phyloP scores from a whole-genome alignment of 352 stramenopile genomes.

The Globisporangium takayamanum region DNA sequence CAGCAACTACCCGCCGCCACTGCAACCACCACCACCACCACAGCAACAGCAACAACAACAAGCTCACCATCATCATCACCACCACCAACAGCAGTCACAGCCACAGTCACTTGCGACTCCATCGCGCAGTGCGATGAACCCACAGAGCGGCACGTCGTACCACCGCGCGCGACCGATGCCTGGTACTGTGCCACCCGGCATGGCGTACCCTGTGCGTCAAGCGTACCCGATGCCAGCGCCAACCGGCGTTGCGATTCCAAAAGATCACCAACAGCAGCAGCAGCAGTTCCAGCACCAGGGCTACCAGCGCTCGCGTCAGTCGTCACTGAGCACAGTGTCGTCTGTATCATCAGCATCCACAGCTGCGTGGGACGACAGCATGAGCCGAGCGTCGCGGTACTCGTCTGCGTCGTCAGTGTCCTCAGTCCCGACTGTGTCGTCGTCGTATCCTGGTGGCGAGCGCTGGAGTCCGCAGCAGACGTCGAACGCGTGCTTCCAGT shows the following conservation, averaged over 20 bases:
- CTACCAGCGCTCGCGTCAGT: constrained; percentile 31
- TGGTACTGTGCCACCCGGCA: neutral
- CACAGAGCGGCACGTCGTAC: neutral
- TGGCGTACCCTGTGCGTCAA: constrained; percentile 7
- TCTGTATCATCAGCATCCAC: constrained; percentile 7
- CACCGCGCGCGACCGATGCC: constrained; percentile 3
- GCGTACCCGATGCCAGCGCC: constrained; percentile 7
- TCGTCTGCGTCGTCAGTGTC: constrained; percentile 42
- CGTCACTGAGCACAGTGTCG: constrained; percentile 34
- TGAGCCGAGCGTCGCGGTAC: constrained; percentile 51
- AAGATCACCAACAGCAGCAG: constrained; percentile 3
- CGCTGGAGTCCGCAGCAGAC: constrained; percentile 67
- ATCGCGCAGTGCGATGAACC: neutral
- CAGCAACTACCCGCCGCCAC: constrained; percentile 1
- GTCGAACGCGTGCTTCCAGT: constrained; percentile 70
- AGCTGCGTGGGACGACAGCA: constrained; percentile 31
- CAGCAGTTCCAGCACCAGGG: constrained; percentile 6
- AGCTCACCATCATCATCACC: neutral
- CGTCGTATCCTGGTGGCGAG: constrained; percentile 30
- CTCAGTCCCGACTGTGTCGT: constrained; percentile 26
- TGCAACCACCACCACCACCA: neutral
- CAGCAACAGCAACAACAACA: neutral
- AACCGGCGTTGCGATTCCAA: constrained; percentile 5
- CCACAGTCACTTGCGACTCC: neutral
- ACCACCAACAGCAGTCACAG: neutral